Evolutionary conservation across 2,329 filamentous ascomycete species (phyloP).

Genomic region (Verticillium nonalfalfae): DNA sequence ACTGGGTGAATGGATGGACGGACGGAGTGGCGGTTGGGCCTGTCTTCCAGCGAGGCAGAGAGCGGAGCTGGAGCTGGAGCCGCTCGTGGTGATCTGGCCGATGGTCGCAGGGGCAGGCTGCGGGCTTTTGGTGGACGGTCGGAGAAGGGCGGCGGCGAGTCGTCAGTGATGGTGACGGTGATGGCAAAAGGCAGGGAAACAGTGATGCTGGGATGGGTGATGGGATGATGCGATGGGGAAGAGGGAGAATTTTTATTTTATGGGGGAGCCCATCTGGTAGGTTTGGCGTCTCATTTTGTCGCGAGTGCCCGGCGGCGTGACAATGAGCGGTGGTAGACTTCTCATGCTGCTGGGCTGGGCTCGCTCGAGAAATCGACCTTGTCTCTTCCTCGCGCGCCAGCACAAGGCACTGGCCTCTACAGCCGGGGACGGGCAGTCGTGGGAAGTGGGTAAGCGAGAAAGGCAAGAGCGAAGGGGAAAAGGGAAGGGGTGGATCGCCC

Average conservation of each 20-base stretch:
- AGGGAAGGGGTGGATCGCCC: not conserved
- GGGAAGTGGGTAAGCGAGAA: slow-evolving; percentile 11
- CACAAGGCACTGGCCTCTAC: slow-evolving; percentile 1
- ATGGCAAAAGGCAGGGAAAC: not conserved
- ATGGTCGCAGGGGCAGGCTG: not conserved
- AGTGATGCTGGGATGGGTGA: slow-evolving; percentile 7
- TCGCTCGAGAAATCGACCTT: slow-evolving; percentile 13
- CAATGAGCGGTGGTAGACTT: slow-evolving; percentile 13
- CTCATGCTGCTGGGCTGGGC: slow-evolving; percentile 13
- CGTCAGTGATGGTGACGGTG: slow-evolving; percentile 8
- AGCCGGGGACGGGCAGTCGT: not conserved
- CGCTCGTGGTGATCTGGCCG: not conserved
- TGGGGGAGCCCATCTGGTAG: slow-evolving; percentile 26
- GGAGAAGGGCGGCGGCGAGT: not conserved
- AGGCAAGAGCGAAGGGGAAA: not conserved
- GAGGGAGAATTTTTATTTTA: slow-evolving; percentile 20
- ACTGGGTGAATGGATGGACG: not conserved
- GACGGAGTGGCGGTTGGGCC: slow-evolving; percentile 9
- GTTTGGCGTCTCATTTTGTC: slow-evolving; percentile 29
- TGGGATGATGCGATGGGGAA: slow-evolving; percentile 12
- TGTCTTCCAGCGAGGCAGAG: slow-evolving; percentile 7
- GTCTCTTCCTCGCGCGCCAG: slow-evolving; percentile 12
- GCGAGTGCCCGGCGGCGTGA: slow-evolving; percentile 14
- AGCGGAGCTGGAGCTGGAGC: slow-evolving; percentile 1
- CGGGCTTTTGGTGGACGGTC: not conserved